Evolutionary conservation across 257 asterid genomes (phyloP).

Genomic region (Vinca minor): DNA sequence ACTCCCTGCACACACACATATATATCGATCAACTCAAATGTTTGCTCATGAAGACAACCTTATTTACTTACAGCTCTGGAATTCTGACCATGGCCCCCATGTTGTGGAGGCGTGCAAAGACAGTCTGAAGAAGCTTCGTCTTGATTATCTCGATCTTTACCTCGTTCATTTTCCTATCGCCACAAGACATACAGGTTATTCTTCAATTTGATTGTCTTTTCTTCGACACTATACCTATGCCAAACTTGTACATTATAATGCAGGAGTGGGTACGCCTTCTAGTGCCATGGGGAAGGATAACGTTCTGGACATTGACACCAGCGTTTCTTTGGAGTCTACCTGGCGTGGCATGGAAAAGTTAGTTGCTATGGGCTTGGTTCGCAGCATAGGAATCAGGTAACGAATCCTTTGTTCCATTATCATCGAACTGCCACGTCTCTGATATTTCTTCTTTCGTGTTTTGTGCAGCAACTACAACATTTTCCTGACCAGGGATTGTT

Average conservation of each 20-base stretch:
- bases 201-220: no score
- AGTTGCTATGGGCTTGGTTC: neutral
- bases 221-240: no score
- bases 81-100: constrained; percentile 58
- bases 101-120: constrained; percentile 51
- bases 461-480: neutral
- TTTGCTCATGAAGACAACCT: neutral
- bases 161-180: neutral
- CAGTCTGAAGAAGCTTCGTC: constrained; percentile 42
- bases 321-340: neutral
- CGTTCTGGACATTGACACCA: neutral
- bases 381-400: neutral
- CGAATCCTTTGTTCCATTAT: no score
- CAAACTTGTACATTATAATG: no score
- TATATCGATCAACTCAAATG: neutral
- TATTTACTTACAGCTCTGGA: constrained; percentile 41
- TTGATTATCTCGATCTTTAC: constrained; percentile 31
- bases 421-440: no score
- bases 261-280: neutral
- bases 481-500: neutral
- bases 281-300: neutral
- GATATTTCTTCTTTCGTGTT: no score
- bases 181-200: neutral
- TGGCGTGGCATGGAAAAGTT: neutral
- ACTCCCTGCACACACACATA: neutral